Evolutionary conservation across 495 filamentous ascomycete species (phyloP), one percentile per base, ranked within the genome.

Genomic region (Daldinia loculata): DNA sequence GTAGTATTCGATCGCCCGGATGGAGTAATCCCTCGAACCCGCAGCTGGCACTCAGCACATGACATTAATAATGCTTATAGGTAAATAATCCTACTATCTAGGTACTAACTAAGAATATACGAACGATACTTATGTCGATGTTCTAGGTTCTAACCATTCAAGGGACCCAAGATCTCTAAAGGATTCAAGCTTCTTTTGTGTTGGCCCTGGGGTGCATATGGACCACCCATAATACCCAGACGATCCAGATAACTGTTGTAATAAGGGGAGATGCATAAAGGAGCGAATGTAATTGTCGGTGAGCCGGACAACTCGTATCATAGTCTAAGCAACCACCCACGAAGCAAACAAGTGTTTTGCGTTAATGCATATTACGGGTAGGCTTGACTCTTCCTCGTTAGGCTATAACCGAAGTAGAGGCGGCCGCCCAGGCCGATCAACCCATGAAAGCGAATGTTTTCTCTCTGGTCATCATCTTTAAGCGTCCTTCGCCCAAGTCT

Each of bases 121-220:
- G 57, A 57, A 56, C 27, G 26, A 60, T 65, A 41, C 55, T 57
- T 15, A 17, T 26, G 27, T 63, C 29, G 17, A 38, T 34, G 60
- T 56, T 48, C 27, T 17, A 48, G 56, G n/a, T 1, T 48, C 19
- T 12, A 48, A 11, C 43, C 43, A 64, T 24, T 50, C 15, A 53
- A 11, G 50, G 24, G 17, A 14, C 30, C 52, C n/a, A 34, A 22
- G 56, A 53, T 34, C 26, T 57, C 39, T 29, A 57, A 59, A 75
- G 72, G 72, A 77, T 75, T 71, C 70, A 77, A 75, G 73, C 70
- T 77, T 75, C 61, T 75, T 48, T 74, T 75, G 61, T 51, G 52
- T 65, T 64, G 17, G 61, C 61, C 39, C 65, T 59, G 66, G 69
- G 72, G 72, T 70, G 69, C 69, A 75, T 72, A 64, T 51, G 55